These are phyloP conservation scores for Diaporthe caulivora DNA, from an alignment of 2,329 filamentous ascomycete species.

Conservation along the genomic window DNA sequence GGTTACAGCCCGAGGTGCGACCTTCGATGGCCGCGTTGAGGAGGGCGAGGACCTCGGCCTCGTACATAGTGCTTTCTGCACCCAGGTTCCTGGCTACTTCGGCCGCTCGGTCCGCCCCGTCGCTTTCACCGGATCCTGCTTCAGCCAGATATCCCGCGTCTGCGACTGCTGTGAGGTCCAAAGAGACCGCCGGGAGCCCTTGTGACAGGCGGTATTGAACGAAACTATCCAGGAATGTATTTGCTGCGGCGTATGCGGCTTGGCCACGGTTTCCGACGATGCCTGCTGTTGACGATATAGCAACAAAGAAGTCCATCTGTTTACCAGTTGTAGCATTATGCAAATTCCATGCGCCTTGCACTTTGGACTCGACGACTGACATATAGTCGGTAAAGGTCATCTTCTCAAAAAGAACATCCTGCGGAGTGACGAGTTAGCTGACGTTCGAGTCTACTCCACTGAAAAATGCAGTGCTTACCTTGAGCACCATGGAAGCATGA, in stretches of 20 bases:
- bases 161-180: conserved; percentile 66
- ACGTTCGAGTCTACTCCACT: neutral
- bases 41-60: conserved; percentile 59
- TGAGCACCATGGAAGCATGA: conserved; percentile 55
- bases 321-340: conserved; percentile 58
- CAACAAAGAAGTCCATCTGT: conserved; percentile 63
- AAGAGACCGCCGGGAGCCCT: conserved; percentile 53
- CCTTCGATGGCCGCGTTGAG: conserved; percentile 27
- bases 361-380: conserved; percentile 48
- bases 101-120: conserved; percentile 61
- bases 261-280: conserved; percentile 65
- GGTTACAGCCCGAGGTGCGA: conserved; percentile 46
- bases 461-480: neutral
- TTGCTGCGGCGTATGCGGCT: conserved; percentile 62
- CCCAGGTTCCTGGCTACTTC: conserved; percentile 56
- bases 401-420: conserved; percentile 64
- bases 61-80: conserved; percentile 59
- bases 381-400: conserved; percentile 64
- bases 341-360: conserved; percentile 60
- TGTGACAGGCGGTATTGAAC: conserved; percentile 51
- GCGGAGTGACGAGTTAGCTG: neutral
- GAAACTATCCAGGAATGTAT: conserved; percentile 55
- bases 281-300: conserved; percentile 65
- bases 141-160: conserved; percentile 63
- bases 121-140: conserved; percentile 56